Conservation (phyloP, 352 stramenopile genomes). For the Phytophthora colocasiae region DNA sequence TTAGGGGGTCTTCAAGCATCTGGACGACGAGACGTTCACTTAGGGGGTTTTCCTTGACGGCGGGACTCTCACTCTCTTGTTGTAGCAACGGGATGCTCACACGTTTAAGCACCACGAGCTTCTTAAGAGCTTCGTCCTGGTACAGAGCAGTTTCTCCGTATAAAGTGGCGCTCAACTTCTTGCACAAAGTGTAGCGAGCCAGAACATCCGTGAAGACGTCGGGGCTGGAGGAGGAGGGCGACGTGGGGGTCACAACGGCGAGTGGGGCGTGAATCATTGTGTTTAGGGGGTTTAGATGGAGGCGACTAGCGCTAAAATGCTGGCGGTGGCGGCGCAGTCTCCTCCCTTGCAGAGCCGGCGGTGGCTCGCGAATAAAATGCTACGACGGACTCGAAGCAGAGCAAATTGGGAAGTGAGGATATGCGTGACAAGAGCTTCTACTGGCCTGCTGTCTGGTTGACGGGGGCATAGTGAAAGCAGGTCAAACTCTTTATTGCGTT, state of each 20-base stretch:
- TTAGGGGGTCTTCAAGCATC: constrained; percentile 39
- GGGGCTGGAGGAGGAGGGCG: constrained; percentile 1
- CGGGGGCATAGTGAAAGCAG: constrained; percentile 8
- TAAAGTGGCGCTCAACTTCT: constrained; percentile 53
- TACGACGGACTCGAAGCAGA: constrained; percentile 1
- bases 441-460: constrained; percentile 13
- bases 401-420: constrained; percentile 23
- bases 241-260: constrained; percentile 11
- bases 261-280: constrained; percentile 33
- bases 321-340: constrained; percentile 22
- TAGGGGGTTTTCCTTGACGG: constrained; percentile 50
- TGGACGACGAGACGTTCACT: constrained; percentile 56
- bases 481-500: constrained; percentile 16
- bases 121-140: constrained; percentile 41
- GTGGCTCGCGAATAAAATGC: constrained; percentile 6
- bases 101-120: constrained; percentile 67
- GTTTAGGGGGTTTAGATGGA: constrained; percentile 1
- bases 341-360: constrained; percentile 23
- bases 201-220: constrained; percentile 23
- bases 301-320: constrained; percentile 15
- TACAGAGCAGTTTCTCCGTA: constrained; percentile 67
- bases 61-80: constrained; percentile 32
- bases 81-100: constrained; percentile 47
- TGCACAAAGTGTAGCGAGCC: constrained; percentile 43
- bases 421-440: not conserved